These are phyloP conservation scores for Pichia phayaonensis DNA, from an alignment of 805 yeast species.

Conservation along the genomic window DNA sequence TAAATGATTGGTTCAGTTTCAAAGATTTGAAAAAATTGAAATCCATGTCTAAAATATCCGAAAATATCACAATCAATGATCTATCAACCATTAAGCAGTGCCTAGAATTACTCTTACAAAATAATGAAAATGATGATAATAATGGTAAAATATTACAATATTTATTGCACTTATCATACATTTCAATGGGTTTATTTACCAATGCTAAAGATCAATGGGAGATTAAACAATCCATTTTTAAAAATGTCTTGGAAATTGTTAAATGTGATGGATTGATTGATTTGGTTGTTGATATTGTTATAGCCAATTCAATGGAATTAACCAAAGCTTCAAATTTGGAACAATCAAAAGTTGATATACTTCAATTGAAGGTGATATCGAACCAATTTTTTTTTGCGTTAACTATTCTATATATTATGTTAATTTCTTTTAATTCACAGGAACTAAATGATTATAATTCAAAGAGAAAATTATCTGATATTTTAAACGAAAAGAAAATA, in stretches of 20 bases:
- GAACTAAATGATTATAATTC: slow-evolving; percentile 7
- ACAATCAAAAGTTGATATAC: slow-evolving; percentile 8
- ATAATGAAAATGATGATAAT: neutral
- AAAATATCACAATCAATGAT: neutral
- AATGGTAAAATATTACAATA: slow-evolving; percentile 5
- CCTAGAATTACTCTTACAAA: neutral
- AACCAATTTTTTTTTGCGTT: slow-evolving; percentile 24
- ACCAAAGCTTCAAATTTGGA: slow-evolving; percentile 17
- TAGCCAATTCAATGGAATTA: slow-evolving; percentile 11
- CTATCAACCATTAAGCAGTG: neutral
- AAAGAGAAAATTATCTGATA: slow-evolving; percentile 1
- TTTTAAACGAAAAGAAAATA: slow-evolving; percentile 28
- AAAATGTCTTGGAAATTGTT: slow-evolving; percentile 19
- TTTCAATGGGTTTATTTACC: slow-evolving; percentile 10
- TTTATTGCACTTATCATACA: slow-evolving; percentile 5
- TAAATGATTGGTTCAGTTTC: slow-evolving; percentile 32
- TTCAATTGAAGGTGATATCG: slow-evolving; percentile 15
- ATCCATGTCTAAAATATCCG: slow-evolving; percentile 8
- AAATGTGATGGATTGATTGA: slow-evolving; percentile 9
- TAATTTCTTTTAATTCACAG: slow-evolving; percentile 10
- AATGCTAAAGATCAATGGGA: slow-evolving; percentile 9
- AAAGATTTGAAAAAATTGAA: slow-evolving; percentile 24
- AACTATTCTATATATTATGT: slow-evolving; percentile 22
- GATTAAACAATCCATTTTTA: slow-evolving; percentile 20
- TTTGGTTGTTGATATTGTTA: slow-evolving; percentile 7